phyloP scores from a whole-genome alignment of 768 basidiomycete genomes.

The Podaxis pistillaris region DNA sequence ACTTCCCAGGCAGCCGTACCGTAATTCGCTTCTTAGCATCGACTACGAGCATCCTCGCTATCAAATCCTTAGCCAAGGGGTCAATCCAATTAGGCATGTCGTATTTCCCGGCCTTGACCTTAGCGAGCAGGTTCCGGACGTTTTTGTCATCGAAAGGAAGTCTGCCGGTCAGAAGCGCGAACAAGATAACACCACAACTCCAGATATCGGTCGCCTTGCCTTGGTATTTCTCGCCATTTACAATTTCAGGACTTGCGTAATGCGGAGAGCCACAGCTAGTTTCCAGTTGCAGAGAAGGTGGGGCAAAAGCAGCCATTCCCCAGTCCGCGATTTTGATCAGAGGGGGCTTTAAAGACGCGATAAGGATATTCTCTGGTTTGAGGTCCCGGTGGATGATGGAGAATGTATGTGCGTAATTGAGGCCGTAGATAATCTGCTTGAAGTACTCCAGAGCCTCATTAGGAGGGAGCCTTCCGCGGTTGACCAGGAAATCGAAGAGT shows the following conservation, averaged over 20 bases:
- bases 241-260: constrained; percentile 96
- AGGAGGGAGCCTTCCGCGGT: constrained; percentile 75
- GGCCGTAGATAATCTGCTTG: constrained; percentile 92
- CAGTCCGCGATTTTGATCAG: constrained; percentile 97
- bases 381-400: constrained; percentile 98
- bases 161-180: constrained; percentile 83
- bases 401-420: constrained; percentile 96
- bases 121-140: constrained; percentile 68
- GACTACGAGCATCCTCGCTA: constrained; percentile 85
- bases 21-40: constrained; percentile 79
- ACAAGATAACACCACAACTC: constrained; percentile 95
- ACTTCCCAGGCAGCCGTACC: constrained; percentile 42
- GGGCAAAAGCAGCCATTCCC: constrained; percentile 97
- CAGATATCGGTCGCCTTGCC: constrained; percentile 93
- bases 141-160: constrained; percentile 96
- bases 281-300: constrained; percentile 80
- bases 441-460: constrained; percentile 88
- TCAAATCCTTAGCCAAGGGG: constrained; percentile 79
- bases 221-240: constrained; percentile 84
- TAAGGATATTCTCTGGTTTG: constrained; percentile 96
- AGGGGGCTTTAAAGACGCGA: constrained; percentile 76
- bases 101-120: constrained; percentile 86
- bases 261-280: constrained; percentile 97
- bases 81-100: constrained; percentile 81
- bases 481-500: constrained; percentile 94